Conservation (phyloP, 176 grass and related monocot genomes). For the Hsuehochloa calcarea region DNA sequence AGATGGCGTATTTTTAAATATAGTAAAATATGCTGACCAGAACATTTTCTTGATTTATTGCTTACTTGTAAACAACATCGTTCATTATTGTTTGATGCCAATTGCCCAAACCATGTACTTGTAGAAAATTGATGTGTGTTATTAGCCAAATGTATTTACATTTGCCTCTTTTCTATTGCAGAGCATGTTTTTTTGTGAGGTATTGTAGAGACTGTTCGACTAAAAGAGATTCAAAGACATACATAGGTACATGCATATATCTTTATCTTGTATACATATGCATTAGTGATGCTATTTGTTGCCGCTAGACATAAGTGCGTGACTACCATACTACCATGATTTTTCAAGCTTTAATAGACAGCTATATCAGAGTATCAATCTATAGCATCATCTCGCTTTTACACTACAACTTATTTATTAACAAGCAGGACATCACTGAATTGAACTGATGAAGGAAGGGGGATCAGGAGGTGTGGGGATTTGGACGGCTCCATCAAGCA, state of each 20-base stretch:
- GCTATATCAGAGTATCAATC: background rate
- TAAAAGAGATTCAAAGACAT: background rate
- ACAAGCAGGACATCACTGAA: background rate
- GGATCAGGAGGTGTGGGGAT: slow-evolving; percentile 46
- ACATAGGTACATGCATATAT: background rate
- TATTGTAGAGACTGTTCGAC: background rate
- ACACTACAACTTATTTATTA: background rate
- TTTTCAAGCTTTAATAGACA: background rate
- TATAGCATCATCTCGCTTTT: background rate
- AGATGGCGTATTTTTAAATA: no score
- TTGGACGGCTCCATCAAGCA: slow-evolving; percentile 36
- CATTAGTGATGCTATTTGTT: background rate
- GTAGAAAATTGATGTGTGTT: no score
- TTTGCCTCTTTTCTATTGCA: no score
- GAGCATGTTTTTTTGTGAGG: no score
- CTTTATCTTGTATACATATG: background rate
- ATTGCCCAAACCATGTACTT: no score
- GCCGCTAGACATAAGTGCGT: background rate
- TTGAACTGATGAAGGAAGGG: slow-evolving; percentile 29
- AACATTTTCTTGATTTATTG: no score
- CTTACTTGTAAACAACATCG: no score
- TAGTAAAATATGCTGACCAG: no score
- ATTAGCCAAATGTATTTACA: no score
- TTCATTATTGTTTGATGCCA: no score
- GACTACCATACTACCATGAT: background rate